Base-by-base conservation (phyloP, 1,139 yeast species). In the Geotrichum candidum region DNA sequence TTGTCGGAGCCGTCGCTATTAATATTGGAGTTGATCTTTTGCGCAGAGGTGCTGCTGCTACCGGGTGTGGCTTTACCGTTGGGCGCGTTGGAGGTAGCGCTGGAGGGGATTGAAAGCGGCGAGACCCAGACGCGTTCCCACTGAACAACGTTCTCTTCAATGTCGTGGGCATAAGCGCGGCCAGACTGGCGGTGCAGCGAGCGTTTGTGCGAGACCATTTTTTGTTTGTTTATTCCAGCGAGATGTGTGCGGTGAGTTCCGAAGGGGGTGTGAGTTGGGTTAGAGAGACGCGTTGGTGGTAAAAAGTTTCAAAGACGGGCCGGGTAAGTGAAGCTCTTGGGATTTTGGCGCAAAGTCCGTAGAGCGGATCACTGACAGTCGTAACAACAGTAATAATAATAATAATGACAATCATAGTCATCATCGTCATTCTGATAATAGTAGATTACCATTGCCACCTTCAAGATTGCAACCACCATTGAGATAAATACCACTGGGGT, bases 101-200 rank as follows among this genome's bases (percentile, higher is more conserved):
- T 52, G 10, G 60, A 23, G 2, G 56, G 56, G 29, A 53, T 38
- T 15, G 57, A 41, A n/a, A 58, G 27, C n/a, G 65, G 73, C 3
- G 69, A 51, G 10, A 68, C 69, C 73, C 73, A 70, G 52, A 69
- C 72, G 46, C 70, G 68, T 23, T 63, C 61, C 74, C 74, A 72
- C 58, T 68, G 71, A 25, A 61, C 64, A 2, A 71, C 65, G 54
- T 65, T 66, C 29, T 72, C 73, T 41, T 70, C 73, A 25, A 70
- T 56, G 54, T 72, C 74, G 65, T 22, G 70, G 64, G 53, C 68
- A 58, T 35, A 68, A 58, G 53, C 67, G 58, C 63, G 67, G 11
- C 73, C 65, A n/a, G 72, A 66, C 59, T 70, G 73, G 53, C 72
- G 66, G 59, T 68, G 69, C 18, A 70, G 63, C n/a, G 73, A 70